Conservation (phyloP, 345 rosid genomes). For the Citrus australasica region DNA sequence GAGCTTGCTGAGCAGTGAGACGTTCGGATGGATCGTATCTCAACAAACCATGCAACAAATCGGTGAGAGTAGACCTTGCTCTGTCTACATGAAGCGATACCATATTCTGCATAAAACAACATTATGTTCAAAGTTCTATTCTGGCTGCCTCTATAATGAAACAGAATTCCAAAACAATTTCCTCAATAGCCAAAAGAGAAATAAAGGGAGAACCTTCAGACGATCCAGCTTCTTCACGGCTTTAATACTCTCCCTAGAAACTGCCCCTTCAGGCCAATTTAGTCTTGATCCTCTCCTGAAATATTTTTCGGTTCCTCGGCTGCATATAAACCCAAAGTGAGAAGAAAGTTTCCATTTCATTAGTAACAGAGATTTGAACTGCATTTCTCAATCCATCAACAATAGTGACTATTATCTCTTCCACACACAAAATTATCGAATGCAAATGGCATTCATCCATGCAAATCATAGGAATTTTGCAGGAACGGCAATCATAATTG, state of each 20-base stretch:
- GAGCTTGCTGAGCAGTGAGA: constrained; percentile 62
- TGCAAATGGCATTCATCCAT: neutral
- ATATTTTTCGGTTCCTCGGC: constrained; percentile 69
- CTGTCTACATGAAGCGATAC: constrained; percentile 44
- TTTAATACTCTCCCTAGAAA: constrained; percentile 71
- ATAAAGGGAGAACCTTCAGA: constrained; percentile 38
- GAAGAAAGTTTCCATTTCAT: neutral
- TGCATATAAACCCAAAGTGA: constrained; percentile 21
- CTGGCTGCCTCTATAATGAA: neutral
- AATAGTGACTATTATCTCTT: neutral
- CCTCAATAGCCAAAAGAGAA: neutral
- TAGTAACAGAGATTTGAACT: neutral
- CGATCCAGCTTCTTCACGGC: constrained; percentile 76
- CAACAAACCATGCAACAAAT: constrained; percentile 60
- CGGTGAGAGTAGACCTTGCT: constrained; percentile 41
- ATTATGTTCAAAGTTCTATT: neutral
- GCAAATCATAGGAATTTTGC: neutral
- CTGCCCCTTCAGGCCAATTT: constrained; percentile 91
- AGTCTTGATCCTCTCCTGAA: constrained; percentile 59
- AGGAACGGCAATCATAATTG: neutral
- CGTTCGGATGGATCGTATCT: constrained; percentile 69
- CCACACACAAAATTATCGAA: neutral
- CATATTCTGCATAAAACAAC: constrained; percentile 44
- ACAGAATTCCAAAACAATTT: neutral
- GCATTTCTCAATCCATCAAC: neutral